phyloP scores from a whole-genome alignment of 2,329 filamentous ascomycete species.

The Chaetoscypha palmicola region DNA sequence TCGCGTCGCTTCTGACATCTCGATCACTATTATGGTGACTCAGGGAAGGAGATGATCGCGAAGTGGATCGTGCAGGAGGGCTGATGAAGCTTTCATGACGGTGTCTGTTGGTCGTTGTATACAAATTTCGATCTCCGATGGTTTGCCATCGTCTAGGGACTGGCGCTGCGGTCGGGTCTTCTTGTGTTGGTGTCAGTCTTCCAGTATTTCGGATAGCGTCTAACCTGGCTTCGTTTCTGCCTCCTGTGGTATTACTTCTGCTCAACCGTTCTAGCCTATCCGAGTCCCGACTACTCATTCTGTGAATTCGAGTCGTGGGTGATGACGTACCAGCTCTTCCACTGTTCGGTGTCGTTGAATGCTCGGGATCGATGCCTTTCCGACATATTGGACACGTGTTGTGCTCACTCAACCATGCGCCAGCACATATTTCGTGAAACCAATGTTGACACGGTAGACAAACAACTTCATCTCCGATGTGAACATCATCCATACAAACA shows the following conservation, averaged over 20 bases:
- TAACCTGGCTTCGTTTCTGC: constrained; percentile 26
- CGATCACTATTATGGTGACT: background rate
- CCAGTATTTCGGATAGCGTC: constrained; percentile 23
- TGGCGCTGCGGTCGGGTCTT: constrained; percentile 1
- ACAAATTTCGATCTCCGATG: constrained; percentile 2
- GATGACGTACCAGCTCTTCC: constrained; percentile 1
- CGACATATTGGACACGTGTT: constrained; percentile 87
- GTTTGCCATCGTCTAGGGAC: constrained; percentile 8
- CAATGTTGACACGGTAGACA: constrained; percentile 84
- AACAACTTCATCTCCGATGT: constrained; percentile 64
- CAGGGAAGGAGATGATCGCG: too few species aligned
- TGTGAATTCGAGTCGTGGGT: constrained; percentile 14
- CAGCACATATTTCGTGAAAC: constrained; percentile 82
- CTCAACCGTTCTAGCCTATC: constrained; percentile 4
- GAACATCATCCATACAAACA: constrained; percentile 87
- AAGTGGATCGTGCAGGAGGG: too few species aligned
- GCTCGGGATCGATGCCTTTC: constrained; percentile 32
- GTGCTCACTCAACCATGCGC: constrained; percentile 79
- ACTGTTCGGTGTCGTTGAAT: background rate
- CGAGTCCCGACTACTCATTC: constrained; percentile 11
- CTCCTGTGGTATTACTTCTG: constrained; percentile 12
- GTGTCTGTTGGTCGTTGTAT: too few species aligned
- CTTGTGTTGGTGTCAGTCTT: constrained; percentile 17
- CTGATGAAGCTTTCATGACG: too few species aligned
- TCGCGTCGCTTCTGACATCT: background rate